Conservation (phyloP, 306 rosid genomes). For the Vachellia collinsii region DNA sequence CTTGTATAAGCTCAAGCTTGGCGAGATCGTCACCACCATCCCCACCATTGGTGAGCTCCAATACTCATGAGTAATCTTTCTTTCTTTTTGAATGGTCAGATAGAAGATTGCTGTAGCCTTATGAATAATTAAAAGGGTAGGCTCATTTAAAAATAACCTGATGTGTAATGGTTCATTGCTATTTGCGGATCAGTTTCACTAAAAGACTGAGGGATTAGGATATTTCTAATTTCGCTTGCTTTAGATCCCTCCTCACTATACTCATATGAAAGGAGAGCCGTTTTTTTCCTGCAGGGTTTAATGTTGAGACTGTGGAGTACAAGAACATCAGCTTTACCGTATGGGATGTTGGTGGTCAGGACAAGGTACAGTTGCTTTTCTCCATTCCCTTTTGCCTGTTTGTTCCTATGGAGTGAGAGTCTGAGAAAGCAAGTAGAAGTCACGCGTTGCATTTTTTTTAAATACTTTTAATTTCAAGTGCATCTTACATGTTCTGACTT, state of each 20-base stretch:
- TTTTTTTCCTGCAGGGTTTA: conserved; percentile 65
- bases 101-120: neutral
- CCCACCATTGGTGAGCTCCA: conserved; percentile 81
- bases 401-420: conserved; percentile 20
- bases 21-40: conserved; percentile 94
- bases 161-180: neutral
- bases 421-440: conserved; percentile 23
- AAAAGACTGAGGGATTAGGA: neutral
- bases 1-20: conserved; percentile 92
- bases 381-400: conserved; percentile 9
- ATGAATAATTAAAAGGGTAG: neutral
- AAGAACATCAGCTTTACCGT: conserved; percentile 99
- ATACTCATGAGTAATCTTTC: neutral
- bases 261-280: neutral
- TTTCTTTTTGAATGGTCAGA: neutral
- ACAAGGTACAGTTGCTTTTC: conserved; percentile 63
- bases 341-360: conserved; percentile 99
- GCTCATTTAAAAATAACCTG: neutral
- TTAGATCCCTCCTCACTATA: neutral
- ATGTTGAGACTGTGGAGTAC: conserved; percentile 96
- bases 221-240: neutral
- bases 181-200: neutral
- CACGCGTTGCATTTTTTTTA: conserved; percentile 6
- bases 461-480: conserved; percentile 1
- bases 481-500: neutral